phyloP scores from a whole-genome alignment of 2,329 filamentous ascomycete species.

The Exophiala mesophila region DNA sequence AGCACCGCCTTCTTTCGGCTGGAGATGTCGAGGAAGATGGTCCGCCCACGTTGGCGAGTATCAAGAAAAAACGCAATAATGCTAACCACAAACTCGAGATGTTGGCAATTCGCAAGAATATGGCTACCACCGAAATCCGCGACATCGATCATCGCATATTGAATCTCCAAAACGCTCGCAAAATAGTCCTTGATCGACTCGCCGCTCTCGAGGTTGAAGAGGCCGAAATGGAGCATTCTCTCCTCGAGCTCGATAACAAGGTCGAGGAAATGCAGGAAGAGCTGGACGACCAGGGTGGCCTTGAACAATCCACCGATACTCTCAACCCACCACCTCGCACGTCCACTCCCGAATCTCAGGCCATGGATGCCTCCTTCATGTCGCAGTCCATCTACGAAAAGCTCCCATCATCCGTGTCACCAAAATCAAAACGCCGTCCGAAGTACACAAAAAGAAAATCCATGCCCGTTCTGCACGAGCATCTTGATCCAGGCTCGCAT shows the following conservation, averaged over 20 bases:
- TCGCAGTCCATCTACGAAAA: slow-evolving; percentile 97
- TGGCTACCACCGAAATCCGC: slow-evolving; percentile 92
- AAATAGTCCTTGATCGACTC: slow-evolving; percentile 81
- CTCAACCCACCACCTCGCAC: slow-evolving; percentile 32
- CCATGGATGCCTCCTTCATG: slow-evolving; percentile 70
- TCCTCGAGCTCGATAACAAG: slow-evolving; percentile 57
- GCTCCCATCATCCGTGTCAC: slow-evolving; percentile 53
- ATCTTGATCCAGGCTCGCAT: slow-evolving; percentile 81
- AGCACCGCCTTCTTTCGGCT: slow-evolving; percentile 65
- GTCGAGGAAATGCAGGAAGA: slow-evolving; percentile 61
- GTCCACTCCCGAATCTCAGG: slow-evolving; percentile 45
- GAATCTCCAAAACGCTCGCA: slow-evolving; percentile 87
- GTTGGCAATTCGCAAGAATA: slow-evolving; percentile 88
- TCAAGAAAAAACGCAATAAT: slow-evolving; percentile 74
- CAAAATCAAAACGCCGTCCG: slow-evolving; percentile 47
- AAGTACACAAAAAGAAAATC: slow-evolving; percentile 61
- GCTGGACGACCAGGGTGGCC: slow-evolving; percentile 36
- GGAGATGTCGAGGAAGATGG: slow-evolving; percentile 56
- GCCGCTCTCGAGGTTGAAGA: slow-evolving; percentile 88
- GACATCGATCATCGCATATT: slow-evolving; percentile 97
- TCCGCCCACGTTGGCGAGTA: slow-evolving; percentile 63
- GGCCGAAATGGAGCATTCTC: slow-evolving; percentile 79
- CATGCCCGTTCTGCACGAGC: slow-evolving; percentile 92
- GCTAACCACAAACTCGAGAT: slow-evolving; percentile 85
- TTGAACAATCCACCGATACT: slow-evolving; percentile 30